Base-by-base conservation (phyloP, 768 basidiomycete genomes). In the Suillus alpinus region DNA sequence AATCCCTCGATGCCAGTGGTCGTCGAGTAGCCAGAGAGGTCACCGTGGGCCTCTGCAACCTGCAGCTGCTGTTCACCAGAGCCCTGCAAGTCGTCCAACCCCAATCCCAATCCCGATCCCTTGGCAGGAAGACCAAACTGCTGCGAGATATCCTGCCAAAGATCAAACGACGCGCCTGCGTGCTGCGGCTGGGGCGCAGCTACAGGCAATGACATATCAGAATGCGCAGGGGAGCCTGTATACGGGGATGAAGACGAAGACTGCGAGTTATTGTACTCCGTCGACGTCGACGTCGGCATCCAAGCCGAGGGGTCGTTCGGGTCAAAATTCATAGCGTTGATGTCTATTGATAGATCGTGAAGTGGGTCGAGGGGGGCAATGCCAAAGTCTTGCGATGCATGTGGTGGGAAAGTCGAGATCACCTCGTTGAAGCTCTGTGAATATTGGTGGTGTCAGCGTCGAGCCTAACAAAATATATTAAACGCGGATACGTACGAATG, bases 201-300 rank as follows among this genome's bases (percentile, higher is more conserved):
- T 20, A 75, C 31, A 0, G 73, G 73, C 0, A 74, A 62, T 14
- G 65, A 56, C 51, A 65, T 65, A 14, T 76, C 73, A 2, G 74
- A 70, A 0, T 62, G 73, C 0, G 74, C 68, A 0, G 80, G 78
- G 0, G 81, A 82, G 1, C 78, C 77, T 0, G 78, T 76, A 65
- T 81, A 82, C 6, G 73, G 69, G 2, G 81, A 78, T 0, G 81
- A 80, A 0, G 80, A 70, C 7, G 72, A 68, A 0, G 79, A 77
- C 36, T 66, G 57, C 2, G 67, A 6, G 6, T 68, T 62, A 32
- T 63, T 65, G 23, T 39, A 55, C 41, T 64, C 62, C 0, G 67
- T 44, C 23, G 71, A 26, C 26, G 26, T 3, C 26, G 26, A 26
- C 26, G 26, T 3, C 26, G 26, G 46, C 53, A 63, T 40, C 53